Conservation (phyloP, 805 yeast species). For the Torulaspora delbrueckii region DNA sequence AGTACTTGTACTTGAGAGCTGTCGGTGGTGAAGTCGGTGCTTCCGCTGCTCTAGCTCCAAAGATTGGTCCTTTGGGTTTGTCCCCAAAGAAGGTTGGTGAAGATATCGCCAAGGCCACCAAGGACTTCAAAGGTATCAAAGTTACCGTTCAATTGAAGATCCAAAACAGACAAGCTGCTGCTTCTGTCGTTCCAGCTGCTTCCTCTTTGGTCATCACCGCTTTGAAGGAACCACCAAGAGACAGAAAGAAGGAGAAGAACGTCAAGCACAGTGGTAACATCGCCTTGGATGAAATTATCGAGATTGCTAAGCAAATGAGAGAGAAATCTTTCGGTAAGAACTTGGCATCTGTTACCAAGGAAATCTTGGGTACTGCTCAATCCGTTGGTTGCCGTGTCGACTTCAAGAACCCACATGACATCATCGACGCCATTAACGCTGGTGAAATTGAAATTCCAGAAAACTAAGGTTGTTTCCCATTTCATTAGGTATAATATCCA, state of each 20-base stretch:
- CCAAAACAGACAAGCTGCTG: slow-evolving; percentile 99
- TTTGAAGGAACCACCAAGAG: slow-evolving; percentile 99
- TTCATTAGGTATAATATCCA: slow-evolving; percentile 23
- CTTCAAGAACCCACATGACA: slow-evolving; percentile 98
- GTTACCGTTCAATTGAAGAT: slow-evolving; percentile 98
- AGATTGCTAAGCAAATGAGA: slow-evolving; percentile 96
- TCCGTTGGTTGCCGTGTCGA: slow-evolving; percentile 99
- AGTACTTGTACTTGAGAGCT: slow-evolving; percentile 98
- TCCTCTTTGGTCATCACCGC: slow-evolving; percentile 98
- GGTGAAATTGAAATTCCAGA: slow-evolving; percentile 82
- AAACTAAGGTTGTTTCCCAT: slow-evolving; percentile 29
- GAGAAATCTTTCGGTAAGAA: slow-evolving; percentile 97
- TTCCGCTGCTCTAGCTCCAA: slow-evolving; percentile 98
- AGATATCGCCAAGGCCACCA: slow-evolving; percentile 99
- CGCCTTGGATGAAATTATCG: slow-evolving; percentile 92
- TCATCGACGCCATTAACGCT: slow-evolving; percentile 96
- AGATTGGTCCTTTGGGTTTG: slow-evolving; percentile 99
- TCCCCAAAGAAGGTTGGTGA: slow-evolving; percentile 99
- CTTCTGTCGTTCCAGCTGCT: slow-evolving; percentile 99
- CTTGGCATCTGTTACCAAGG: slow-evolving; percentile 95
- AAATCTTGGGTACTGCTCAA: slow-evolving; percentile 99
- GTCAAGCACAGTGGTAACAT: slow-evolving; percentile 99
- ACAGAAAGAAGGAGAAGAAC: slow-evolving; percentile 99
- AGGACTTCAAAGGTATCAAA: slow-evolving; percentile 97
- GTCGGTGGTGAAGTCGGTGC: slow-evolving; percentile 99